Percentiles rank a stretch among this genome's conserved stretches.
These are phyloP conservation scores for Umbilicus rupestris DNA, from an alignment of 164 flowering plant species.

Conservation along the genomic window DNA sequence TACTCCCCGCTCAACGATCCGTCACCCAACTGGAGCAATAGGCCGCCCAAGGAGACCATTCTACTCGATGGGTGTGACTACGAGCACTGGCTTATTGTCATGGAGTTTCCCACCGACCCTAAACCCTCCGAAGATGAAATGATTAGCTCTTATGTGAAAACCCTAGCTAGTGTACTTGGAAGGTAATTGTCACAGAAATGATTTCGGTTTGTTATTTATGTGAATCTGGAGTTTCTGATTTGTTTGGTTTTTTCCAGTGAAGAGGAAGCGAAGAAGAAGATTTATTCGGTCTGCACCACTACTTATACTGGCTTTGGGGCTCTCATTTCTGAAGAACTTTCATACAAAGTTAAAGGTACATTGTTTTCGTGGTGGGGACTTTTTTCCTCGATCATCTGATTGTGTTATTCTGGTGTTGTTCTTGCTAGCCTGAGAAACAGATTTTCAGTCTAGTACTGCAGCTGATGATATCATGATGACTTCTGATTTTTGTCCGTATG, in stretches of 20 bases:
- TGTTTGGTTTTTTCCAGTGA: constrained; percentile 36
- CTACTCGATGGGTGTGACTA: constrained; percentile 92
- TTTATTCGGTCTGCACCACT: constrained; percentile 81
- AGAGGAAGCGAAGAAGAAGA: constrained; percentile 95
- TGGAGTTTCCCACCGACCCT: constrained; percentile 68
- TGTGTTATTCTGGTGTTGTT: neutral
- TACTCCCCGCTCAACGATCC: constrained; percentile 91
- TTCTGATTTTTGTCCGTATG: too few species aligned
- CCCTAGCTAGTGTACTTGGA: constrained; percentile 69
- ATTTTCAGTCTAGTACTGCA: too few species aligned
- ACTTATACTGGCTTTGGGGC: constrained; percentile 93
- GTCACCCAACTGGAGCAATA: constrained; percentile 92
- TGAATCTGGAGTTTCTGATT: neutral
- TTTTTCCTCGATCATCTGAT: neutral
- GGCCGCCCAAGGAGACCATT: constrained; percentile 94
- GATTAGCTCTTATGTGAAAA: constrained; percentile 70
- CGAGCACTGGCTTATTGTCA: constrained; percentile 95
- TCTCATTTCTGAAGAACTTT: constrained; percentile 80
- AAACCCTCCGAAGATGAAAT: constrained; percentile 78
- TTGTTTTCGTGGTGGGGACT: neutral
- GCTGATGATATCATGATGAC: too few species aligned
- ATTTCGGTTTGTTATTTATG: neutral
- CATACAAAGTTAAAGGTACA: constrained; percentile 83
- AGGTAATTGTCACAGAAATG: constrained; percentile 28
- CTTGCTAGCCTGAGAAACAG: neutral